phyloP scores from a whole-genome alignment of 257 asterid genomes.

The Solanum medicagineum region DNA sequence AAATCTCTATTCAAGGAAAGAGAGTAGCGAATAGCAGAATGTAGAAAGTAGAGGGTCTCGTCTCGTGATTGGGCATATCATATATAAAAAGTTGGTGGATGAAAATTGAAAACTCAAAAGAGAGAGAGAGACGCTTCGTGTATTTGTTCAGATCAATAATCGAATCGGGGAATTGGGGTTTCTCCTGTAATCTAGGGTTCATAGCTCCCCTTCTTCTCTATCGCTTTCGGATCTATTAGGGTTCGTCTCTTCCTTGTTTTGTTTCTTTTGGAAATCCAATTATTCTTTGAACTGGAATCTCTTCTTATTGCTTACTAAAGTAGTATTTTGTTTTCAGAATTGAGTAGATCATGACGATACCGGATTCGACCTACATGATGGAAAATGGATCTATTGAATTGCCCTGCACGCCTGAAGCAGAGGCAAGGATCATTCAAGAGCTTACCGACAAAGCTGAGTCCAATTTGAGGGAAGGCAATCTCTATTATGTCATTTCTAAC shows the following conservation, averaged over 20 bases:
- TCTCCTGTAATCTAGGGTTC: slow-evolving; percentile 34
- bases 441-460: slow-evolving; percentile 57
- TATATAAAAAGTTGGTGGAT: not conserved
- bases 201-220: not conserved
- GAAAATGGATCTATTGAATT: slow-evolving; percentile 74
- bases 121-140: not conserved
- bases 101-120: not conserved
- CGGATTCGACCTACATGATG: slow-evolving; percentile 64
- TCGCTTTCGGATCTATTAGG: not conserved
- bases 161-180: not conserved
- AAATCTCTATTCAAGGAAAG: not conserved
- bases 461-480: slow-evolving; percentile 60
- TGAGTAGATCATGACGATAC: slow-evolving; percentile 69
- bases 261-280: slow-evolving; percentile 8
- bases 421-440: slow-evolving; percentile 53
- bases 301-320: not conserved
- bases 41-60: not conserved
- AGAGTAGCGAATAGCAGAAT: not conserved
- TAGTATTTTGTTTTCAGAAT: not conserved
- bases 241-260: not conserved
- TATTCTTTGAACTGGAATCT: not conserved
- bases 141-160: not conserved
- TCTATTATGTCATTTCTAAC: slow-evolving; percentile 54
- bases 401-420: slow-evolving; percentile 84
- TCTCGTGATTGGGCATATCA: not conserved